These are phyloP conservation scores for Entoloma clypeatum DNA, from an alignment of 1,284 basidiomycete genomes.

Conservation along the genomic window DNA sequence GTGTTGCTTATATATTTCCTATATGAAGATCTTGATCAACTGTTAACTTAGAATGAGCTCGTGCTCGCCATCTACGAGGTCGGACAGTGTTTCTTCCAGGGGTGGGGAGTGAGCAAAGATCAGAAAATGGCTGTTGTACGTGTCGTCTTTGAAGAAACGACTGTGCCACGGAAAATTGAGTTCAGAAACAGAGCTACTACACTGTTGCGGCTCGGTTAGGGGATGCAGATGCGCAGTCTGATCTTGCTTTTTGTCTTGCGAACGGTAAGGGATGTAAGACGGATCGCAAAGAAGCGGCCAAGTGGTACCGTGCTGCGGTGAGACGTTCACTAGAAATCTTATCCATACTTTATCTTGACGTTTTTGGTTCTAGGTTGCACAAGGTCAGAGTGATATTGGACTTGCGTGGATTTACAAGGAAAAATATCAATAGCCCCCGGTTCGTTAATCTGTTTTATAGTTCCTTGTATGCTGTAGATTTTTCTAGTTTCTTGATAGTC, in stretches of 20 bases:
- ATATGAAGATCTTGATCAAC: conserved; percentile 2
- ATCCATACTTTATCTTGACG: not conserved
- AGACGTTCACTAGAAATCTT: conserved; percentile 24
- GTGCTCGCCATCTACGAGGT: conserved; percentile 90
- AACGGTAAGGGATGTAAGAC: conserved; percentile 90
- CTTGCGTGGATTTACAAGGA: conserved; percentile 88
- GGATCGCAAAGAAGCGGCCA: conserved; percentile 80
- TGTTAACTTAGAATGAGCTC: conserved; percentile 62
- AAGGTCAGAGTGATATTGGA: conserved; percentile 77
- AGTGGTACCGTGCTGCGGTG: conserved; percentile 86
- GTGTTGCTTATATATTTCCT: not conserved
- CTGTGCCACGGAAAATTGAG: conserved; percentile 8
- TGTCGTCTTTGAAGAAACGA: conserved; percentile 24
- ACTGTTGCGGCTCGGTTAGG: conserved; percentile 79
- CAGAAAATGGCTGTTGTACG: conserved; percentile 80
- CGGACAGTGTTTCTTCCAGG: conserved; percentile 88
- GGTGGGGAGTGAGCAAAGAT: conserved; percentile 86
- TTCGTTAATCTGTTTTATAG: too few relatives aligned
- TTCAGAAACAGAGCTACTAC: conserved; percentile 68
- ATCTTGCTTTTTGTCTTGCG: conserved; percentile 79
- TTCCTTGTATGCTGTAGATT: too few relatives aligned
- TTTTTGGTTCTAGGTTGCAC: conserved; percentile 50
- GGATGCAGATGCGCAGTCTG: conserved; percentile 83
- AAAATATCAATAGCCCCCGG: conserved; percentile 50
- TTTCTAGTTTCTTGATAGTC: too few relatives aligned